These are phyloP conservation scores for Raphidocelis subcapitata DNA, from an alignment of 139 green algal species.

Conservation along the genomic window DNA sequence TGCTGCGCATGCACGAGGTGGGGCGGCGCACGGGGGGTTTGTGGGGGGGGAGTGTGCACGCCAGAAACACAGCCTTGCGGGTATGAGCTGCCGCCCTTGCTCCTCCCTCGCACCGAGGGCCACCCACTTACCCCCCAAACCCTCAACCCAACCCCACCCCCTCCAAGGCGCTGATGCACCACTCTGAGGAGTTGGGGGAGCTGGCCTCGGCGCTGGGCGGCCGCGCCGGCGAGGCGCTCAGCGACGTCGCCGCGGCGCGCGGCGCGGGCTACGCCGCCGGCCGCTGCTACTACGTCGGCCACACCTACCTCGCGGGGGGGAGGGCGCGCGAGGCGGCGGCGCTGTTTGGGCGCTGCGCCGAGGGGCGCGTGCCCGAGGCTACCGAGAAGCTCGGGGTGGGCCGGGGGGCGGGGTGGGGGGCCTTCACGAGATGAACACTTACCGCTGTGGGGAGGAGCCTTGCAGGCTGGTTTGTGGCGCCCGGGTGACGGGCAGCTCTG, in stretches of 20 bases:
- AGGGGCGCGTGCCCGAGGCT: conserved; percentile 38
- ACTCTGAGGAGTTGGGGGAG: conserved; percentile 50
- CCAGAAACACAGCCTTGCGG: too few relatives aligned
- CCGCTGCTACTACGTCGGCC: conserved; percentile 51
- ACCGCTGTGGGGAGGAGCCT: not conserved
- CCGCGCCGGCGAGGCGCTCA: conserved; percentile 43
- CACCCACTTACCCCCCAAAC: too few relatives aligned
- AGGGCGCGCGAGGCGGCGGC: conserved; percentile 52
- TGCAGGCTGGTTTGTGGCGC: not conserved
- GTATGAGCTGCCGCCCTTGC: too few relatives aligned
- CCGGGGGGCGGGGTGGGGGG: too few relatives aligned
- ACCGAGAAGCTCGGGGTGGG: conserved; percentile 2
- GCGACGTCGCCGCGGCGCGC: conserved; percentile 39
- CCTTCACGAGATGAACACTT: not conserved
- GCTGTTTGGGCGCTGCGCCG: conserved; percentile 51
- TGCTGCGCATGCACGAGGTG: conserved; percentile 31
- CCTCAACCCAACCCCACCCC: not conserved
- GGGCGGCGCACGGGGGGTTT: too few relatives aligned
- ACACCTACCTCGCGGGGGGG: conserved; percentile 38
- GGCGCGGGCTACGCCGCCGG: conserved; percentile 10
- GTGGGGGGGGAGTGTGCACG: too few relatives aligned
- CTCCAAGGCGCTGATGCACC: conserved; percentile 37
- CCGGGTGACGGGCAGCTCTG: not conserved
- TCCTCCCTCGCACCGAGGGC: too few relatives aligned
- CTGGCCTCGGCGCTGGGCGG: conserved; percentile 48